Evolutionary conservation across 192 early-diverging fungal species (phyloP).

Genomic region (Umbelopsis isabellina): DNA sequence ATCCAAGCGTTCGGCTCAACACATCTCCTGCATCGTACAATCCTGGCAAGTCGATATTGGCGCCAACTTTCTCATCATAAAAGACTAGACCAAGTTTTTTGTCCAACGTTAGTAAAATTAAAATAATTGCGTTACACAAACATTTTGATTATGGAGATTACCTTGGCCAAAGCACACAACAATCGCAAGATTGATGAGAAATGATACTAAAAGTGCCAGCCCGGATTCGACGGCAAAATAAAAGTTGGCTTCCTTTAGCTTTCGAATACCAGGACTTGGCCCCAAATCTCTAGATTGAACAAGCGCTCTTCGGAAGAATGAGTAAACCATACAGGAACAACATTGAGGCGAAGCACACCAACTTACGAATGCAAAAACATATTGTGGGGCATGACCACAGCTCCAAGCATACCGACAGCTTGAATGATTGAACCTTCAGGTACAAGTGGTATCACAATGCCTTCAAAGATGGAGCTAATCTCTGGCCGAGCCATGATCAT

Average conservation of each 20-base stretch:
- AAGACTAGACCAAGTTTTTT: constrained; percentile 17
- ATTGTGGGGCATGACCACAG: constrained; percentile 86
- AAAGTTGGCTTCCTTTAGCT: constrained; percentile 63
- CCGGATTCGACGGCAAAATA: constrained; percentile 61
- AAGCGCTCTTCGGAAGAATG: constrained; percentile 37
- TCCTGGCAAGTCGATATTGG: constrained; percentile 44
- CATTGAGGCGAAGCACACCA: background rate
- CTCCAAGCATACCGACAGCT: constrained; percentile 63
- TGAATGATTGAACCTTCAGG: constrained; percentile 54
- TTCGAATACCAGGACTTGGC: background rate
- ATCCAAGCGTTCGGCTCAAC: constrained; percentile 58
- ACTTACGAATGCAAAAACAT: constrained; percentile 75
- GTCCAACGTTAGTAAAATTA: background rate
- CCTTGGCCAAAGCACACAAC: constrained; percentile 59
- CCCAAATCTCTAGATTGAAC: constrained; percentile 52
- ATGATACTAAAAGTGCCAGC: constrained; percentile 57
- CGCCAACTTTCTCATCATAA: constrained; percentile 11
- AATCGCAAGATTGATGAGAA: constrained; percentile 63
- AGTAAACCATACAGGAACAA: background rate
- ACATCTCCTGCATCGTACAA: constrained; percentile 60
- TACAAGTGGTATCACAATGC: constrained; percentile 53
- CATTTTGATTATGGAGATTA: constrained; percentile 22
- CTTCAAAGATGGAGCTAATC: constrained; percentile 46
- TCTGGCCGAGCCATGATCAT: constrained; percentile 54
- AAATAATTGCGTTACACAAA: constrained; percentile 25